Conservation (phyloP, 345 rosid genomes). For the Rhizophora mangle region DNA sequence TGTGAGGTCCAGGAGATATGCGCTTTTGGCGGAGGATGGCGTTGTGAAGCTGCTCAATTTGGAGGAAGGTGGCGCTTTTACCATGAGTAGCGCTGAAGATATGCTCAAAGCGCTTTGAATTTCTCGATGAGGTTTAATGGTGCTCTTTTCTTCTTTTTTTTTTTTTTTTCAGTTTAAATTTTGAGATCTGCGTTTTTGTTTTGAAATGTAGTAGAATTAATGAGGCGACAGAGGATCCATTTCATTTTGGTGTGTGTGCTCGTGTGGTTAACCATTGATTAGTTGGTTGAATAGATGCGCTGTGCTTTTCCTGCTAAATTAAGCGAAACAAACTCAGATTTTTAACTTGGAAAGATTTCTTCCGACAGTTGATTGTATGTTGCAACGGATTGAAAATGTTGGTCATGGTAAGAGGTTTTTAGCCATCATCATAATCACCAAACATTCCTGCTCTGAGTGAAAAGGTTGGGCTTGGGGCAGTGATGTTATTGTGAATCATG, state of each 20-base stretch:
- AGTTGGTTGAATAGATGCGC: not conserved
- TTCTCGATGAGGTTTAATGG: not conserved
- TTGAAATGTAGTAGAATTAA: not conserved
- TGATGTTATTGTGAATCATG: too few relatives aligned
- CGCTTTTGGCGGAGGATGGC: slow-evolving; percentile 80
- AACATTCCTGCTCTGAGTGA: too few relatives aligned
- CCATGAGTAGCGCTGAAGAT: slow-evolving; percentile 81
- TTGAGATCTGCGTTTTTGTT: not conserved
- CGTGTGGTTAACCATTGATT: not conserved
- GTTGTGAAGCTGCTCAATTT: slow-evolving; percentile 75
- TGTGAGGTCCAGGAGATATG: slow-evolving; percentile 74
- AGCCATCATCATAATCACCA: too few relatives aligned
- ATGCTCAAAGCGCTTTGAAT: slow-evolving; percentile 69
- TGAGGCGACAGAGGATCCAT: not conserved
- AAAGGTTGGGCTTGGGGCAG: too few relatives aligned
- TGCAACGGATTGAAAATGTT: not conserved
- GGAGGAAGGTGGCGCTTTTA: slow-evolving; percentile 94
- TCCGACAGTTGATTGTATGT: not conserved
- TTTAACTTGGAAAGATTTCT: not conserved
- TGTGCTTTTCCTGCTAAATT: not conserved
- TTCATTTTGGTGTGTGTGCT: not conserved
- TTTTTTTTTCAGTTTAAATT: not conserved
- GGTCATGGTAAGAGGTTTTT: too few relatives aligned
- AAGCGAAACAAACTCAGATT: too few relatives aligned
- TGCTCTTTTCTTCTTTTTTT: not conserved